These are phyloP conservation scores for Colletotrichum sp. DNA, from an alignment of 2,329 filamentous ascomycete genomes.

Conservation along the genomic window DNA sequence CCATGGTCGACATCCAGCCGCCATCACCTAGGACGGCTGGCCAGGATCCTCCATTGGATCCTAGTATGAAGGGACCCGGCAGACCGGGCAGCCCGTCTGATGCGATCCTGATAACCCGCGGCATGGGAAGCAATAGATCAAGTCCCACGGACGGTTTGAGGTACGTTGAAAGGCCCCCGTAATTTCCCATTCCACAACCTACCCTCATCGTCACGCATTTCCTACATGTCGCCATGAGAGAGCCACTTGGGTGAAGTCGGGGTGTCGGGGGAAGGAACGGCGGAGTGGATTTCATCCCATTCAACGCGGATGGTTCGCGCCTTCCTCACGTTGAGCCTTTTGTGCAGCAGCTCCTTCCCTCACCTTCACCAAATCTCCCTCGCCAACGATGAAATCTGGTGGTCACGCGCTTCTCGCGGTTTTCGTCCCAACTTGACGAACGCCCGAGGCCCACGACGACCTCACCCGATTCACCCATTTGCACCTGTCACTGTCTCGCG, in stretches of 20 bases:
- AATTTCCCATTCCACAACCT: not conserved
- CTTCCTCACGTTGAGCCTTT: not conserved
- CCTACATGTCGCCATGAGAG: not conserved
- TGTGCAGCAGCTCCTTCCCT: not conserved
- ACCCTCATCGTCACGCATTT: not conserved
- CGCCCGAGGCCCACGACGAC: not conserved
- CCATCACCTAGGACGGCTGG: conserved; percentile 26
- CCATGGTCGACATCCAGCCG: conserved; percentile 23
- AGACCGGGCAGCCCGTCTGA: conserved; percentile 27
- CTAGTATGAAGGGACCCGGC: conserved; percentile 10
- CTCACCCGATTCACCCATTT: not conserved
- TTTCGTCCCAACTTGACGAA: not conserved
- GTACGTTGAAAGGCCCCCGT: conserved; percentile 1
- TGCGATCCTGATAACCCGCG: conserved; percentile 27
- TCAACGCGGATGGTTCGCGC: not conserved
- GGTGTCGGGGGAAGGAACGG: not conserved
- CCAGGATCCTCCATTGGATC: conserved; percentile 7
- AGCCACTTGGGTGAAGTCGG: not conserved
- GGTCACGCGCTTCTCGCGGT: not conserved
- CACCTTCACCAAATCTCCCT: not conserved
- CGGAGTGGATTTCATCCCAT: not conserved
- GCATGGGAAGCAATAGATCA: conserved; percentile 21
- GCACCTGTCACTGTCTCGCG: not conserved
- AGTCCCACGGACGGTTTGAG: conserved; percentile 21
- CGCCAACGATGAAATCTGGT: not conserved